phyloP scores from a whole-genome alignment of 495 filamentous ascomycete genomes.

The Delitschia confertaspora region DNA sequence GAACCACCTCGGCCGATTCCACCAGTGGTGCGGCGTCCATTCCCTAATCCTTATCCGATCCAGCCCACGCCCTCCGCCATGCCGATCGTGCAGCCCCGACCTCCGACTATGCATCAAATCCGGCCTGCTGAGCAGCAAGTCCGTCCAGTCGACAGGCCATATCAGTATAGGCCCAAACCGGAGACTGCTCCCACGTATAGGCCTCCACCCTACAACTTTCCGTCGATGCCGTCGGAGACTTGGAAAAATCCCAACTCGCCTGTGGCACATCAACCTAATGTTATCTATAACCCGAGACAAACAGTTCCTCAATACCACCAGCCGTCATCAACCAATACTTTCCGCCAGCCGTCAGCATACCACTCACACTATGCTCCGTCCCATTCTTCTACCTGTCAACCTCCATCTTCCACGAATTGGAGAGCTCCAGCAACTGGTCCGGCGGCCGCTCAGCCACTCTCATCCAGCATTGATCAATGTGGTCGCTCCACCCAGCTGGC shows the following conservation, averaged over 20 bases:
- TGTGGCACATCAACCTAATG: slow-evolving; percentile 24
- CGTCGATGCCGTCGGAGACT: slow-evolving; percentile 11
- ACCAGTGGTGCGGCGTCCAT: slow-evolving; percentile 25
- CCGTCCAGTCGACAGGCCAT: slow-evolving; percentile 24
- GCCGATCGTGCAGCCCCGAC: no score
- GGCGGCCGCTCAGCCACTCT: background rate
- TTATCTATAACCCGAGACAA: slow-evolving; percentile 17
- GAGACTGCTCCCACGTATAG: slow-evolving; percentile 5
- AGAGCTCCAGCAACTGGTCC: no score
- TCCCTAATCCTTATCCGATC: slow-evolving; percentile 23
- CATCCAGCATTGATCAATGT: slow-evolving; percentile 10
- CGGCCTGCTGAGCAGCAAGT: background rate
- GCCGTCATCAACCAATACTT: background rate
- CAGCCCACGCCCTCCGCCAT: slow-evolving; percentile 14
- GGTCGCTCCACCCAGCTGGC: slow-evolving; percentile 5
- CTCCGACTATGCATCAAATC: slow-evolving; percentile 12
- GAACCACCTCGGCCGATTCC: slow-evolving; percentile 34
- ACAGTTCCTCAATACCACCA: slow-evolving; percentile 17
- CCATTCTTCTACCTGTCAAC: slow-evolving; percentile 5
- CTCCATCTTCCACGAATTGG: no score
- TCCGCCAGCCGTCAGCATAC: background rate
- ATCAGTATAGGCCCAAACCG: slow-evolving; percentile 34
- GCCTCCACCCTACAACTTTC: slow-evolving; percentile 13
- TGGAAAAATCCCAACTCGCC: slow-evolving; percentile 23
- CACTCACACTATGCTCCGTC: slow-evolving; percentile 4